Evolutionary conservation across 768 basidiomycete genomes (phyloP).

Genomic region (Tylopilus intermedius): DNA sequence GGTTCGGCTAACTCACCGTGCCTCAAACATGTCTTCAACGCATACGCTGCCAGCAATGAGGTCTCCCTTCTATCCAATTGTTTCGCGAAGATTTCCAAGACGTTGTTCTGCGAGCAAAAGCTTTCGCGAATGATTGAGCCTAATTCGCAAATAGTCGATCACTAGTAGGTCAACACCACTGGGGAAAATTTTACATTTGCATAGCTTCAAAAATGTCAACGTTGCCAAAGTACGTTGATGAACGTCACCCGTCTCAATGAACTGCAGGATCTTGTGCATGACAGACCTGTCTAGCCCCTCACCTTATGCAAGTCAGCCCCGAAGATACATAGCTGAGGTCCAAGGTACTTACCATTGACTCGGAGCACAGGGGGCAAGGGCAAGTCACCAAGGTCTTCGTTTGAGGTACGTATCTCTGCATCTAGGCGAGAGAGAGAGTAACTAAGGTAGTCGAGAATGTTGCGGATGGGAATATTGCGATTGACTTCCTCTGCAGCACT

Average conservation of each 20-base stretch:
- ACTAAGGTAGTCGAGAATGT: slow-evolving; percentile 3
- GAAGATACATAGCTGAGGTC: too few species aligned
- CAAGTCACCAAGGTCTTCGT: too few species aligned
- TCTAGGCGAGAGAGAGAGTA: slow-evolving; percentile 2
- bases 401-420: neutral
- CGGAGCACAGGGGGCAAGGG: neutral
- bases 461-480: neutral
- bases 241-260: neutral
- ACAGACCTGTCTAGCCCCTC: neutral
- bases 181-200: neutral
- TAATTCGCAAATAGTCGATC: neutral
- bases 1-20: neutral
- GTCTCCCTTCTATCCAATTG: neutral
- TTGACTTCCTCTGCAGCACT: too few species aligned
- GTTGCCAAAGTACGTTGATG: slow-evolving; percentile 2
- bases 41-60: slow-evolving; percentile 10
- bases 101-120: neutral
- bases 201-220: slow-evolving; percentile 9
- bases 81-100: neutral
- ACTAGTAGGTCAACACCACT: neutral
- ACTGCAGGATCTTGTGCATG: neutral
- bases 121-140: neutral
- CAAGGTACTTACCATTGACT: neutral
- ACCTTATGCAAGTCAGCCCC: neutral
- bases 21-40: slow-evolving; percentile 1